A percentile compares a stretch with the other conserved stretches of the same genome.
Conservation (phyloP, 2,329 filamentous ascomycete genomes). For the Onygena corvina region DNA sequence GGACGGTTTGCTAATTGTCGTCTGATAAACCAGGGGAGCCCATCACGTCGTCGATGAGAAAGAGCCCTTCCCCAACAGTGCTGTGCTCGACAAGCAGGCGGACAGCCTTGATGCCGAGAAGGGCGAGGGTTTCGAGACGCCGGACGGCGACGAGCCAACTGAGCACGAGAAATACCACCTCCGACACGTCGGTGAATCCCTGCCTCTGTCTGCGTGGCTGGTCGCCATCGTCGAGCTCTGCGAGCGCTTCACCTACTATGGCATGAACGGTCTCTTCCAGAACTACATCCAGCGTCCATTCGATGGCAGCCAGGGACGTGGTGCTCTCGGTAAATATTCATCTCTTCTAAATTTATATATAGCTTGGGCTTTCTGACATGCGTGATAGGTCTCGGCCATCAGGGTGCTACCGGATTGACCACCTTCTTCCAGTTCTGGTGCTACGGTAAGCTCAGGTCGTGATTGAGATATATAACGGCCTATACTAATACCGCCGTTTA, state of each 20-base stretch:
- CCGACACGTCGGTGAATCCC: constrained; percentile 43
- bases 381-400: constrained; percentile 27
- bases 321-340: constrained; percentile 29
- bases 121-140: constrained; percentile 17
- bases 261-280: constrained; percentile 43
- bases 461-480: background rate
- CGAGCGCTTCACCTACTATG: constrained; percentile 50
- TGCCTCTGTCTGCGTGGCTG: constrained; percentile 45
- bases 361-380: background rate
- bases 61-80: constrained; percentile 4
- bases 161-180: constrained; percentile 41
- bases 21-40: background rate
- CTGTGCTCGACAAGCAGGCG: constrained; percentile 4
- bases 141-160: constrained; percentile 43
- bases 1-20: background rate
- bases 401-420: constrained; percentile 38
- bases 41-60: background rate
- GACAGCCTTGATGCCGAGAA: constrained; percentile 2
- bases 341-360: background rate
- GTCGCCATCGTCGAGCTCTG: constrained; percentile 46
- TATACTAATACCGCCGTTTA: constrained; percentile 11
- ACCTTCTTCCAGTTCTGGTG: constrained; percentile 47
- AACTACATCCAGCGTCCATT: constrained; percentile 42
- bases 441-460: constrained; percentile 29
- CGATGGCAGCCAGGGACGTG: constrained; percentile 29